These are phyloP conservation scores for Nyssa sinensis DNA, from an alignment of 148 eudicot species.

Conservation along the genomic window DNA sequence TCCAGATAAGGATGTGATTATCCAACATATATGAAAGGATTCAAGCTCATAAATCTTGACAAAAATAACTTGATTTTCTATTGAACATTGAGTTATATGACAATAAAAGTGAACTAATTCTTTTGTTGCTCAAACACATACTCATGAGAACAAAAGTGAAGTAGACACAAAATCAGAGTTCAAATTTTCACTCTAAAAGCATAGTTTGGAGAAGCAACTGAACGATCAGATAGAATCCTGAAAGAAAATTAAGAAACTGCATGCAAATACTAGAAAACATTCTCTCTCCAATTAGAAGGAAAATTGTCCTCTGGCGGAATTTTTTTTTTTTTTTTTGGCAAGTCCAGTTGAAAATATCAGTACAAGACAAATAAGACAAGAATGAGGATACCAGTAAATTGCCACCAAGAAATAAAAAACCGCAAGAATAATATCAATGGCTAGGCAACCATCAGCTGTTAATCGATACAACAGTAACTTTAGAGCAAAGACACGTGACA, in stretches of 20 bases:
- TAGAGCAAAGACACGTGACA: not conserved
- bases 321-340: too few relatives aligned
- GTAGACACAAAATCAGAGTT: not conserved
- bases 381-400: not conserved
- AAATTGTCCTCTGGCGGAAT: too few relatives aligned
- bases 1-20: not conserved
- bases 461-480: not conserved
- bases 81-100: not conserved
- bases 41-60: not conserved
- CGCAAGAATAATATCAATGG: not conserved
- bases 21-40: not conserved
- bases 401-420: not conserved
- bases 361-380: not conserved
- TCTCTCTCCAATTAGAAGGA: not conserved
- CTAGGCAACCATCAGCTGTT: not conserved
- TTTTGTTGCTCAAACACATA: not conserved
- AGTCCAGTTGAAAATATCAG: not conserved
- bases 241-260: too few relatives aligned
- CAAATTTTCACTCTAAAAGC: not conserved
- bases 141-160: not conserved
- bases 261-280: too few relatives aligned
- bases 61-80: not conserved
- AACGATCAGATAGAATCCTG: not conserved
- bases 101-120: not conserved
- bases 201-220: conserved; percentile 5